Evolutionary conservation across 2,329 filamentous ascomycete species (phyloP).

Genomic region (Chalaropsis ovoidea): DNA sequence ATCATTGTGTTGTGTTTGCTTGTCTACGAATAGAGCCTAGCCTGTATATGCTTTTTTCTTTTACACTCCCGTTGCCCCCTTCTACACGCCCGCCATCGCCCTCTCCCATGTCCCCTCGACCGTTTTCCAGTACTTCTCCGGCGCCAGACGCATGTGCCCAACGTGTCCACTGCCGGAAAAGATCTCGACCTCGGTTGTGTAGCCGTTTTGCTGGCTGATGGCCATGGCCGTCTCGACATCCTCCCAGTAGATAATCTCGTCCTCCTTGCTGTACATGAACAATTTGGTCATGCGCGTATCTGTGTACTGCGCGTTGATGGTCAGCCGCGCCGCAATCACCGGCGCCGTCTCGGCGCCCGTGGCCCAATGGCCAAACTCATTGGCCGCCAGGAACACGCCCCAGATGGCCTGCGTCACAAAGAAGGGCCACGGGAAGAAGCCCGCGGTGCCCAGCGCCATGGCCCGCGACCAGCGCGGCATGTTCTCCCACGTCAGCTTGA

Average conservation of each 20-base stretch:
- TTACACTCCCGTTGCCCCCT: not conserved
- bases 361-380: slow-evolving; percentile 32
- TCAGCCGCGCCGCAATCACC: slow-evolving; percentile 33
- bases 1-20: not conserved
- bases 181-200: slow-evolving; percentile 39
- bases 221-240: slow-evolving; percentile 48
- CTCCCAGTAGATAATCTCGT: slow-evolving; percentile 45
- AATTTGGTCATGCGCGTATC: slow-evolving; percentile 37
- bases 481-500: slow-evolving; percentile 36
- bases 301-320: slow-evolving; percentile 32
- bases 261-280: slow-evolving; percentile 50
- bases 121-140: slow-evolving; percentile 46
- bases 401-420: slow-evolving; percentile 40
- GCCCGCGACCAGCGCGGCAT: slow-evolving; percentile 44
- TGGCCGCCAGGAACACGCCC: slow-evolving; percentile 35
- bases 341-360: slow-evolving; percentile 35
- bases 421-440: slow-evolving; percentile 42
- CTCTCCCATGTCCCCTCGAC: slow-evolving; percentile 21
- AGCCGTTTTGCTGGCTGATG: slow-evolving; percentile 40
- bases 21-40: not conserved
- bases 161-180: slow-evolving; percentile 53
- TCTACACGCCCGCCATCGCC: not conserved
- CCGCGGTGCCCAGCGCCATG: slow-evolving; percentile 42
- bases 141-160: slow-evolving; percentile 49
- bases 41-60: not conserved